phyloP scores from a whole-genome alignment of 805 yeast species.

The Pichia deserticola region DNA sequence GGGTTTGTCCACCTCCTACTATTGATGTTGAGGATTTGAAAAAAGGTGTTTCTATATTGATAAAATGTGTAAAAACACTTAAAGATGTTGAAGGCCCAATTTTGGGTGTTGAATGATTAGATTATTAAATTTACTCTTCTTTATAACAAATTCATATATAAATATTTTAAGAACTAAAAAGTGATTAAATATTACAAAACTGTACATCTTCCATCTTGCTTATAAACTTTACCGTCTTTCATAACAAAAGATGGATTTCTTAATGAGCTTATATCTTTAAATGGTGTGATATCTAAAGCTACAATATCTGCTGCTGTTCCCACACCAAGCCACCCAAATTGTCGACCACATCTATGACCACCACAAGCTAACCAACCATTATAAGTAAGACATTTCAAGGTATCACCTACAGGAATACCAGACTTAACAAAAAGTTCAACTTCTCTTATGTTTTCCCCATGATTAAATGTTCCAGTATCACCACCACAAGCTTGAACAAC shows the following conservation, averaged over 20 bases:
- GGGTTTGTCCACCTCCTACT: slow-evolving; percentile 24
- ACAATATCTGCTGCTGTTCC: slow-evolving; percentile 23
- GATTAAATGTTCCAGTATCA: slow-evolving; percentile 25
- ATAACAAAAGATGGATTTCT: slow-evolving; percentile 20
- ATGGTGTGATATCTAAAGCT: slow-evolving; percentile 20
- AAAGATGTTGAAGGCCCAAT: slow-evolving; percentile 9
- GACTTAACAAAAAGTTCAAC: slow-evolving; percentile 22
- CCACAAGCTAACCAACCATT: slow-evolving; percentile 27
- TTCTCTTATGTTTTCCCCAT: slow-evolving; percentile 25
- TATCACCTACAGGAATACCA: slow-evolving; percentile 19
- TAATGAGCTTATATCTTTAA: slow-evolving; percentile 10
- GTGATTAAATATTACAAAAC: slow-evolving; percentile 24
- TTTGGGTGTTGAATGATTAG: not conserved
- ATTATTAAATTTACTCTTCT: not conserved
- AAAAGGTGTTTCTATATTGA: slow-evolving; percentile 20
- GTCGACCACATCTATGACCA: slow-evolving; percentile 17
- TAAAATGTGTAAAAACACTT: slow-evolving; percentile 14
- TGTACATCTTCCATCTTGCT: slow-evolving; percentile 23
- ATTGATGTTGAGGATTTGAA: slow-evolving; percentile 15
- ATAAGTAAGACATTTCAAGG: slow-evolving; percentile 17
- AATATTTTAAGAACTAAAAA: not conserved
- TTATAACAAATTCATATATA: no score
- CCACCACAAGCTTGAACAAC: slow-evolving; percentile 24
- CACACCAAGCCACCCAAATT: slow-evolving; percentile 21
- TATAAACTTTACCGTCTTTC: slow-evolving; percentile 23